Base-by-base conservation (phyloP, 75 land plant species). In the Cupressus sempervirens region DNA sequence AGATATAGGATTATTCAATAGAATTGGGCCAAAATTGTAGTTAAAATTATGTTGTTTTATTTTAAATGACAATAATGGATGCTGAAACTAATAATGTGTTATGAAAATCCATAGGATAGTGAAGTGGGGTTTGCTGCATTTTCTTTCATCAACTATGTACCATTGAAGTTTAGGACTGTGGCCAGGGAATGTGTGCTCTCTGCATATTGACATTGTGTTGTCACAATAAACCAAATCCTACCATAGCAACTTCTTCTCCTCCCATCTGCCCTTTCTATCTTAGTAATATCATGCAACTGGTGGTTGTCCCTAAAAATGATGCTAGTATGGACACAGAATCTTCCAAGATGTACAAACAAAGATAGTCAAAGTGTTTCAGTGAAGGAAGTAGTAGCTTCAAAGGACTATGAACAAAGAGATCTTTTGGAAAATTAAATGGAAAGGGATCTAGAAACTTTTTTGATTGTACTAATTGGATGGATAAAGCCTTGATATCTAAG, bases 111-210 rank as follows among this genome's bases (percentile, higher is more conserved):
- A 87, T 92, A 92, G 93, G 90, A 50, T 1, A 91, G 87, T 76
- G 91, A 92, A 75, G 68, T 29, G 98, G 93, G 77, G 86, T 96
- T n/a, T 96, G 98, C 86, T 93, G 93, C 90, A 96, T 96, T 53
- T 96, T 96, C 86, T 96, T 96, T 83, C 95, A 96, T 52, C 95
- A 92, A 77, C 85, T 82, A 16, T 96, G 96, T 88, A 92, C 94
- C 35, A 91, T 96, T 50, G 95, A 96, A 84, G 95, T 96, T 41
- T 92, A 90, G 79, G 91, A 91, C 67, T 96, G 96, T 86, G 98
- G 96, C 58, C 98, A 96, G 74, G 93, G 90, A 72, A 96, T 96
- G 98, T 96, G 98, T 87, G 98, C 97, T 38, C 91, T 88, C 23
- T 96, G 98, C 92, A 94, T 92, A 54, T 85, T 96, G 20, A 88